Base-by-base conservation (phyloP, 768 basidiomycete genomes). In the Pleurotus citrinopileatus region DNA sequence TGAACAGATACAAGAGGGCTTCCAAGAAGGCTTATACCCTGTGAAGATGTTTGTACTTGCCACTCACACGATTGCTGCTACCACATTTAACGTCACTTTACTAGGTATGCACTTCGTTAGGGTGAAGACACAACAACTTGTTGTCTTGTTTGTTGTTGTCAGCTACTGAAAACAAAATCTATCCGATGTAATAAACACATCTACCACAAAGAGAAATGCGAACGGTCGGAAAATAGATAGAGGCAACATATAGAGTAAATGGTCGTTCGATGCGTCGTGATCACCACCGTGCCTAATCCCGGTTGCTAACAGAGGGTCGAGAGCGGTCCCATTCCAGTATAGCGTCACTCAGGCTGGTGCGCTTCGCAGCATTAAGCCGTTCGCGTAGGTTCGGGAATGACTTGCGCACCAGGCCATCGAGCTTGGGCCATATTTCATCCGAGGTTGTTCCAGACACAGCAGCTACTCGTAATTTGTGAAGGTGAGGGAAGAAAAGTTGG, bases 361-460 rank as follows among this genome's bases (percentile, higher is more conserved):
- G 73, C 55, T 77, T 74, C 57, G 73, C 74, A 56, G 63, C 70
- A 38, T 73, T 74, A 26, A 64, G 65, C 22, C 80, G 78, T 65
- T 84, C 81, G 55, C 74, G 77, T 55, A 91, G 63, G 3, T 65
- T 61, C 2, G 90, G 87, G 63, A 89, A 89, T 2, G 76, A 67
- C 22, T 72, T 69, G 47, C 73, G 72, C 20, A 94, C 73, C 19
- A 81, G 71, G 40, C 69, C 69, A 57, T 93, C 91, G 9, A 96
- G 77, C 59, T 85, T 73, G 2, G 90, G 91, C 92, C 92, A 95
- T 58, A 95, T 94, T 67, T 94, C 90, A 62, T 94, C 89, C 2
- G 89, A 91, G 6, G 91, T 90, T 53, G 76, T 70, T 2, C 93
- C 92, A 17, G 78, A 73, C 26, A 96, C 67, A 2, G 84, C 83